Evolutionary conservation across 164 flowering plant species (phyloP).

Genomic region (Santalum album): DNA sequence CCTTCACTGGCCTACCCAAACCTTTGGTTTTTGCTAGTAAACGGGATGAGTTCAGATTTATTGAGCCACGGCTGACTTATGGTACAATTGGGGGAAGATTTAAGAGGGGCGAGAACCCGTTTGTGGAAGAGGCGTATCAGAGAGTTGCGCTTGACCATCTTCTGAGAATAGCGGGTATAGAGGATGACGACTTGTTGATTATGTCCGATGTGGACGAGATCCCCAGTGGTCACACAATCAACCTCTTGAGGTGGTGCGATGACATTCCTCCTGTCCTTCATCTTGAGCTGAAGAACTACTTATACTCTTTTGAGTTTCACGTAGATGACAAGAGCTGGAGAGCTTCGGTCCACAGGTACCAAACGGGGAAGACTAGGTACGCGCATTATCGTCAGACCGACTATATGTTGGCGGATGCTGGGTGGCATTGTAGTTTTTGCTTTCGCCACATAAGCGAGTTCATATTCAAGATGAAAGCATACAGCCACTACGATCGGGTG

Average conservation of each 20-base stretch:
- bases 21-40: slow-evolving; percentile 45
- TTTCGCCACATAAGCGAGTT: slow-evolving; percentile 77
- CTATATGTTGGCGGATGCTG: slow-evolving; percentile 61
- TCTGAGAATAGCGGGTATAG: slow-evolving; percentile 67
- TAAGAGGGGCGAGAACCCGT: slow-evolving; percentile 74
- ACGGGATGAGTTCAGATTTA: slow-evolving; percentile 48
- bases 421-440: slow-evolving; percentile 98
- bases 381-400: slow-evolving; percentile 79
- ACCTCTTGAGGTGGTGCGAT: slow-evolving; percentile 90
- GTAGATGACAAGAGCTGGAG: slow-evolving; percentile 74
- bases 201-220: slow-evolving; percentile 98
- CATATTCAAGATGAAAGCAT: slow-evolving; percentile 90
- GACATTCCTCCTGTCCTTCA: slow-evolving; percentile 73
- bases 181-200: slow-evolving; percentile 79
- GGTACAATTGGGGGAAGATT: slow-evolving; percentile 73
- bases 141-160: slow-evolving; percentile 84
- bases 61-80: slow-evolving; percentile 65
- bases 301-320: slow-evolving; percentile 79
- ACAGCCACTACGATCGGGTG: slow-evolving; percentile 80
- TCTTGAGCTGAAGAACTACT: slow-evolving; percentile 61
- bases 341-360: slow-evolving; percentile 70
- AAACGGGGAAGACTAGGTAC: slow-evolving; percentile 67
- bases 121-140: slow-evolving; percentile 89
- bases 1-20: slow-evolving; percentile 70
- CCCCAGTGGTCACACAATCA: slow-evolving; percentile 75